phyloP scores from a whole-genome alignment of 805 yeast species.

The Yarrowia hollandica region DNA sequence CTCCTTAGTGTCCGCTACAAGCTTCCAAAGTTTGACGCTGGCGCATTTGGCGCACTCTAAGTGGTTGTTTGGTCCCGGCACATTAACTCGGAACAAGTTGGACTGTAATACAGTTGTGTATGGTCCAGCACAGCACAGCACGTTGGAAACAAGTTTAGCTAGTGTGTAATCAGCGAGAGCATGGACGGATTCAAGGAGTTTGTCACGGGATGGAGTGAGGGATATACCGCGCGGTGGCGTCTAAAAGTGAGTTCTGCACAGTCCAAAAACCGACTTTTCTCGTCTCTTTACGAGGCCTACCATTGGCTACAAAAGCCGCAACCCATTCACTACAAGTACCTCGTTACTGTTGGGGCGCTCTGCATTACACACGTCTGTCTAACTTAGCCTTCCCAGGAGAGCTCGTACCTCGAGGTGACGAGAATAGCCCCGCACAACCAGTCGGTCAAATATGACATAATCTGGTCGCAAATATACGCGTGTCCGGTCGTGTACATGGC shows the following conservation, averaged over 20 bases:
- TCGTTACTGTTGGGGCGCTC: no score
- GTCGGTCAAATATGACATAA: background rate
- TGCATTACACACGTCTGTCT: no score
- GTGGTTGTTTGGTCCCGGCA: constrained; percentile 4
- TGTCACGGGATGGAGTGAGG: background rate
- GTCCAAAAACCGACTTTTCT: background rate
- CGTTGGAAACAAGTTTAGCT: no score
- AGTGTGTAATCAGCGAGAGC: no score
- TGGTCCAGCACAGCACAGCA: no score
- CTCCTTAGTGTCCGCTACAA: no score
- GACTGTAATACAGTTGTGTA: no score
- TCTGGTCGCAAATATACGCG: background rate
- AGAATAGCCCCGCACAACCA: background rate
- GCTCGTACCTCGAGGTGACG: background rate
- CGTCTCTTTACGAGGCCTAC: no score
- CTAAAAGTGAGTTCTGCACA: background rate
- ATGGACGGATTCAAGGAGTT: background rate
- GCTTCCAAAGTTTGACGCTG: no score
- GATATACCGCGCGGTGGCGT: background rate
- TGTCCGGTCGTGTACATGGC: constrained; percentile 16
- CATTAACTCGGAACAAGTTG: constrained; percentile 12
- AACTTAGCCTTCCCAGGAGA: no score
- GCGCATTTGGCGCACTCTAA: constrained; percentile 1
- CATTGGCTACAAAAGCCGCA: no score
- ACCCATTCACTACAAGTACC: no score